Conservation (phyloP, 345 rosid species). For the Eucalyptus tenuipes region DNA sequence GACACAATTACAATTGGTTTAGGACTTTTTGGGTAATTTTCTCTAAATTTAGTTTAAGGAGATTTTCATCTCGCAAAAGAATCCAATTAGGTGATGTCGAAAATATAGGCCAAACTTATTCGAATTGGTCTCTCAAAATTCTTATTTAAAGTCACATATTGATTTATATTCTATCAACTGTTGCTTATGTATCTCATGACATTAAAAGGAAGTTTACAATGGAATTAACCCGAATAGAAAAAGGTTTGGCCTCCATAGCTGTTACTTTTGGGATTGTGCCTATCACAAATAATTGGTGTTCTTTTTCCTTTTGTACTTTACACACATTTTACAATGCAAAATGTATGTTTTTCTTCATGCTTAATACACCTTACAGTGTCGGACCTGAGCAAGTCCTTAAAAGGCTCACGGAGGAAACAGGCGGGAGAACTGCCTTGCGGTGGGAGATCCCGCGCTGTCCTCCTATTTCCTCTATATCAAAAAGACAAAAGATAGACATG, state of each 20-base stretch:
- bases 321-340: not conserved
- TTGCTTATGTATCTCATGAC: not conserved
- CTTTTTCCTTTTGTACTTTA: not conserved
- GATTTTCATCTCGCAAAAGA: not conserved
- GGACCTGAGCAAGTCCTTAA: too few species aligned
- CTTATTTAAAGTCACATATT: not conserved
- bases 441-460: too few species aligned
- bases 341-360: not conserved
- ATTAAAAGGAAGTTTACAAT: not conserved
- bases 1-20: rapidly evolving
- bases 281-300: not conserved
- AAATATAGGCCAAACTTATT: not conserved
- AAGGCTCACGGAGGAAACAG: too few species aligned
- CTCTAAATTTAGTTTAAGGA: not conserved
- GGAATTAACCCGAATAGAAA: not conserved
- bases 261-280: not conserved
- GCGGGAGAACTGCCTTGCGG: too few species aligned
- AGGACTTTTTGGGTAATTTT: rapidly evolving
- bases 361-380: too few species aligned
- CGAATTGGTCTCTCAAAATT: not conserved
- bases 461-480: too few species aligned
- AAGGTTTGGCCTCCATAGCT: not conserved
- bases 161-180: not conserved
- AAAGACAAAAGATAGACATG: too few species aligned
- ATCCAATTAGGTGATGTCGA: not conserved